A percentile compares a stretch with the other conserved stretches of the same genome.
Evolutionary conservation across 2,329 filamentous ascomycete genomes (phyloP).

Genomic region (Neurospora sp.): DNA sequence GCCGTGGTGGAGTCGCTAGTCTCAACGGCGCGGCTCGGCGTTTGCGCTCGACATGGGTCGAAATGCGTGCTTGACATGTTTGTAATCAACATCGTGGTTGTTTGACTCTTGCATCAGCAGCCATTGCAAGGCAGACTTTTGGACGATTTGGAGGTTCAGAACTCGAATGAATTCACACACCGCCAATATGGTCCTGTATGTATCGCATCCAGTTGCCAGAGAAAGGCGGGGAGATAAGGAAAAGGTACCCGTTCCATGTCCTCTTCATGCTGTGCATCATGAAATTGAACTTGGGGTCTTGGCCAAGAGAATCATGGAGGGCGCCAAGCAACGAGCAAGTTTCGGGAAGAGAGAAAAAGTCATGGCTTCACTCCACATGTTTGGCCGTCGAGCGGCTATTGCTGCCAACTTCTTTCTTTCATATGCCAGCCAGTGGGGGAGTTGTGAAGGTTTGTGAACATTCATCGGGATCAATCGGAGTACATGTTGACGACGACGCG

Average conservation of each 20-base stretch:
- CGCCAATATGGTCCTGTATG: neutral
- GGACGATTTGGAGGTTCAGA: neutral
- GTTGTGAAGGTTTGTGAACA: neutral
- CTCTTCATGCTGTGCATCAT: neutral
- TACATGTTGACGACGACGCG: neutral
- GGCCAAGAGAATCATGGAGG: neutral
- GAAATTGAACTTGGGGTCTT: neutral
- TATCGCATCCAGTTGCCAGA: neutral
- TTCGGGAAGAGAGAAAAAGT: neutral
- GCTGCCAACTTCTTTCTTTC: neutral
- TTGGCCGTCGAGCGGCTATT: neutral
- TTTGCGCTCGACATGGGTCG: neutral
- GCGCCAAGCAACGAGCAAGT: neutral
- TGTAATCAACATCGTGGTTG: neutral
- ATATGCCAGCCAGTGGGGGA: neutral
- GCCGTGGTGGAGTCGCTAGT: neutral
- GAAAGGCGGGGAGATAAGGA: neutral
- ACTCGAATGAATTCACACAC: neutral
- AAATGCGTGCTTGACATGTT: neutral
- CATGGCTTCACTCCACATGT: neutral
- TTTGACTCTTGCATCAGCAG: neutral
- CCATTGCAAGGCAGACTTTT: neutral
- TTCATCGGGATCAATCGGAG: neutral
- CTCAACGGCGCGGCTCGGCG: neutral
- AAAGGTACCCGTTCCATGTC: neutral